Conservation (phyloP, 169 alveolate species). For the Neospora caninum region DNA sequence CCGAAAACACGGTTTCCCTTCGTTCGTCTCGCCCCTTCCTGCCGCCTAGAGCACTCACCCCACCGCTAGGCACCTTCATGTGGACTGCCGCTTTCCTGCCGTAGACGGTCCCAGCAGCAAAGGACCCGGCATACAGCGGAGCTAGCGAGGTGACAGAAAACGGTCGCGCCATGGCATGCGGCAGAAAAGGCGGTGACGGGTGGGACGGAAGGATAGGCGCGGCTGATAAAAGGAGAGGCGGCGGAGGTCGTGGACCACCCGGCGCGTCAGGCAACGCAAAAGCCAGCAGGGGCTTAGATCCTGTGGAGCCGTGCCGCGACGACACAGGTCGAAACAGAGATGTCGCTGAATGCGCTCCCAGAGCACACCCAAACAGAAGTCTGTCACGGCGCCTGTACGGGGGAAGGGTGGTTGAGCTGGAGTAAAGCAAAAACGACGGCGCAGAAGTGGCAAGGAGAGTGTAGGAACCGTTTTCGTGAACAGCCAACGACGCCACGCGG, state of each 20-base stretch:
- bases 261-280: not conserved
- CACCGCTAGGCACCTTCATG: not conserved
- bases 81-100: not conserved
- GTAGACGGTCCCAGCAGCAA: not conserved
- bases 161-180: not conserved
- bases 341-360: not conserved
- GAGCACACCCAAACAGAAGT: slow-evolving; percentile 10
- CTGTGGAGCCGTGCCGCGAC: not conserved
- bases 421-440: slow-evolving; percentile 17
- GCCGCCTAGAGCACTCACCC: not conserved
- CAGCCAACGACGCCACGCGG: slow-evolving; percentile 21
- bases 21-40: not conserved
- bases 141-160: not conserved
- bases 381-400: slow-evolving; percentile 10
- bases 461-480: slow-evolving; percentile 10
- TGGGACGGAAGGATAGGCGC: slow-evolving; percentile 9
- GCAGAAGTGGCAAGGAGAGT: not conserved
- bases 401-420: not conserved
- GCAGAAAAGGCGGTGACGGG: slow-evolving; percentile 14
- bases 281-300: not conserved
- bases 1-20: slow-evolving; percentile 7
- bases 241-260: slow-evolving; percentile 9
- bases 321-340: not conserved
- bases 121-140: not conserved
- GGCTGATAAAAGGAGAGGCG: slow-evolving; percentile 8